A percentile compares a stretch with the other conserved stretches of the same genome.
Evolutionary conservation across 2,329 filamentous ascomycete genomes (phyloP).

Genomic region (Beauveria varroae): DNA sequence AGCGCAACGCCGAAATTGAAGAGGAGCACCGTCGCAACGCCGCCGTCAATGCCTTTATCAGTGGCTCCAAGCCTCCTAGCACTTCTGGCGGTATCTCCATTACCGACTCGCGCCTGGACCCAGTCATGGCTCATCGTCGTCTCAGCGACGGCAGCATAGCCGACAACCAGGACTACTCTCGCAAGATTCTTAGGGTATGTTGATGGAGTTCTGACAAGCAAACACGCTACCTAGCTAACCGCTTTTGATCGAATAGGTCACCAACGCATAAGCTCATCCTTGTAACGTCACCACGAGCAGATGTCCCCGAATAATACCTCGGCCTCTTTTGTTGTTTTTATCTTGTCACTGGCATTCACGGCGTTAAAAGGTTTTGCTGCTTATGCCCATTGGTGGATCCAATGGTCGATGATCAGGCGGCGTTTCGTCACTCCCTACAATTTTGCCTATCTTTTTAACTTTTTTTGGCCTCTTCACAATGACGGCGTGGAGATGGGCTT

Average conservation of each 20-base stretch:
- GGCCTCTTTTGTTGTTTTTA: slow-evolving; percentile 5
- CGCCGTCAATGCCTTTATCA: slow-evolving; percentile 70
- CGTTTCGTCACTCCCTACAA: slow-evolving; percentile 21
- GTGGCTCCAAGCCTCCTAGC: slow-evolving; percentile 52
- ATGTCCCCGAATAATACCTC: slow-evolving; percentile 14
- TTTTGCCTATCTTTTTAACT: slow-evolving; percentile 21
- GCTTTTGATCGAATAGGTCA: slow-evolving; percentile 34
- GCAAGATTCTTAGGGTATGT: slow-evolving; percentile 86
- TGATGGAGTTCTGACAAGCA: neutral
- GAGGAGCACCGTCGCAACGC: slow-evolving; percentile 78
- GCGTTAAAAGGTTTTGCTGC: slow-evolving; percentile 34
- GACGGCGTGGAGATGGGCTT: slow-evolving; percentile 29
- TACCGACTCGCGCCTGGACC: slow-evolving; percentile 79
- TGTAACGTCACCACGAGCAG: slow-evolving; percentile 16
- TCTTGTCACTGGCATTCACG: slow-evolving; percentile 30
- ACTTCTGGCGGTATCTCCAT: slow-evolving; percentile 62
- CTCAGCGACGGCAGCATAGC: slow-evolving; percentile 94
- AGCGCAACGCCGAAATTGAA: slow-evolving; percentile 69
- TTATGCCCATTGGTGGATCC: slow-evolving; percentile 30
- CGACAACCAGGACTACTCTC: slow-evolving; percentile 93
- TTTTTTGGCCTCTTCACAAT: slow-evolving; percentile 7
- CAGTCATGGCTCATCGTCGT: slow-evolving; percentile 73
- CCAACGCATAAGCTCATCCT: slow-evolving; percentile 44
- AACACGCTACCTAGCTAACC: slow-evolving; percentile 13
- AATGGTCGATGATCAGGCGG: slow-evolving; percentile 26